phyloP scores from a whole-genome alignment of 441 rosid genomes.

The Adansonia gregorii region DNA sequence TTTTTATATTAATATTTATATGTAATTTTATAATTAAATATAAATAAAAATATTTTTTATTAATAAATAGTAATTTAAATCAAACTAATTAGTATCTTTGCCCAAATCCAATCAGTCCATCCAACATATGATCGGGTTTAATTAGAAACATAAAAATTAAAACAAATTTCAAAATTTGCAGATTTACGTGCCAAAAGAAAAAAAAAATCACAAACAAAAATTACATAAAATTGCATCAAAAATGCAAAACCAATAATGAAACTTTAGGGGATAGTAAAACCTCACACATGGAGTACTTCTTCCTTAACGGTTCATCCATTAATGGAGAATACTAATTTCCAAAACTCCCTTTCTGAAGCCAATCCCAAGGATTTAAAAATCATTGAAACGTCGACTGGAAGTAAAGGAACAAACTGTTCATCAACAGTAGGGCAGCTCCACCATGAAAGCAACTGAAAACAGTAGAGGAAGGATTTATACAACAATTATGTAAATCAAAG shows the following conservation, averaged over 20 bases:
- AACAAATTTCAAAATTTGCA: background rate
- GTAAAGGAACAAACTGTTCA: slow-evolving; percentile 14
- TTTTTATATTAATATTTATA: no score
- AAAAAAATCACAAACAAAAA: background rate
- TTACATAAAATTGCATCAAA: background rate
- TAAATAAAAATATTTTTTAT: no score
- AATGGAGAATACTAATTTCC: background rate
- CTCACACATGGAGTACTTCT: background rate
- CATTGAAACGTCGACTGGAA: background rate
- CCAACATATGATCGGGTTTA: no score
- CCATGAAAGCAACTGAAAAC: background rate
- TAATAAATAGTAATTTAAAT: no score
- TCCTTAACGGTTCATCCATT: slow-evolving; percentile 2
- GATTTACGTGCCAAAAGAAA: background rate
- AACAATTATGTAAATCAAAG: background rate
- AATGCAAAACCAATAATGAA: background rate
- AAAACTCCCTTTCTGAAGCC: background rate
- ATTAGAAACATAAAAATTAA: no score
- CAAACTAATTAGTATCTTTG: no score
- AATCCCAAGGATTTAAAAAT: background rate
- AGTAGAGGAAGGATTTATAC: background rate
- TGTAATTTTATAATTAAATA: no score
- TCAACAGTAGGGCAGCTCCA: background rate
- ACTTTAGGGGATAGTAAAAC: background rate
- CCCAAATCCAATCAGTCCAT: no score